phyloP scores from a whole-genome alignment of 225 moss, liverwort and hornwort species.

The Polytrichum commune region DNA sequence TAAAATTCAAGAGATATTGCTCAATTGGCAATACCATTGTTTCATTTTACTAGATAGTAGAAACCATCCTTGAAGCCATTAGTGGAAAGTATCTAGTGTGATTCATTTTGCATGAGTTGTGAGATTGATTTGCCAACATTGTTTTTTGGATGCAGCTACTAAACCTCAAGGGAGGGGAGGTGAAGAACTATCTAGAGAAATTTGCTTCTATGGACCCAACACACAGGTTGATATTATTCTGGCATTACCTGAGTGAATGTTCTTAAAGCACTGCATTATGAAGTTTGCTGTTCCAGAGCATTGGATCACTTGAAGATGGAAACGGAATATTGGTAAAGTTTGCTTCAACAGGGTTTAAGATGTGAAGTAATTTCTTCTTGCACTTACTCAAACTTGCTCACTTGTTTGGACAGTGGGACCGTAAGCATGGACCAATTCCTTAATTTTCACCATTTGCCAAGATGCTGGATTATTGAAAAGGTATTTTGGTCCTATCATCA shows the following conservation, averaged over 20 bases:
- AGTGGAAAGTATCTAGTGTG: no score
- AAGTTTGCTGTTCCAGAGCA: not conserved
- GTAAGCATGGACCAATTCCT: constrained; percentile 78
- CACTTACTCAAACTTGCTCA: not conserved
- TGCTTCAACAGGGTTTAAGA: no score
- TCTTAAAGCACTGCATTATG: not conserved
- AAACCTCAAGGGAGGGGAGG: constrained; percentile 51
- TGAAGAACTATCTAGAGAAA: constrained; percentile 67
- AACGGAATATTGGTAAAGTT: no score
- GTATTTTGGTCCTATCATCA: constrained; percentile 19
- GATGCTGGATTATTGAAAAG: constrained; percentile 74
- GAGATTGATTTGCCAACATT: no score
- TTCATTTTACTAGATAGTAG: no score
- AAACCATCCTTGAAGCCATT: no score
- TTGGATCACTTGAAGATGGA: not conserved
- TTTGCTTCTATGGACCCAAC: constrained; percentile 72
- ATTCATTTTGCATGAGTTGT: no score
- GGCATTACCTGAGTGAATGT: not conserved
- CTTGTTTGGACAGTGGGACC: constrained; percentile 52
- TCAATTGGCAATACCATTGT: no score
- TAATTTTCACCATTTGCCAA: constrained; percentile 77
- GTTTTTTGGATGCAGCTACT: constrained; percentile 48
- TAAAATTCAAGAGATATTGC: no score
- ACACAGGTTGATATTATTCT: constrained; percentile 36
- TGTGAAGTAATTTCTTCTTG: no score